phyloP scores from a whole-genome alignment of 2,329 filamentous ascomycete genomes.

The Trichoderma sp. region DNA sequence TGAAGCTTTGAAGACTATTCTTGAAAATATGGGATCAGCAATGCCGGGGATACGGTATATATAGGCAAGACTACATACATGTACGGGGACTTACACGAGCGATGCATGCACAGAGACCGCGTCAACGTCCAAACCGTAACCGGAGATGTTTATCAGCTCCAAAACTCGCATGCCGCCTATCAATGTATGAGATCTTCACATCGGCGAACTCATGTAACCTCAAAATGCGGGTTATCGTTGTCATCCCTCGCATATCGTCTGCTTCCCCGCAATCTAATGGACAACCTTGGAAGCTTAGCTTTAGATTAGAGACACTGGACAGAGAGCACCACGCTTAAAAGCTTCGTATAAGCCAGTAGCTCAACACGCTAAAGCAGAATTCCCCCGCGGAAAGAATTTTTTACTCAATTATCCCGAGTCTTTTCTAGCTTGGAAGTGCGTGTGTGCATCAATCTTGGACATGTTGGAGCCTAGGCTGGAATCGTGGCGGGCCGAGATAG shows the following conservation, averaged over 20 bases:
- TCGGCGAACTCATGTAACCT: conserved; percentile 15
- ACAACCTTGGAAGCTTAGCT: neutral
- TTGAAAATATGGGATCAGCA: neutral
- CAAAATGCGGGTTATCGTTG: neutral
- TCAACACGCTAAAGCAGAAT: neutral
- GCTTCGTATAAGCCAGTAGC: neutral
- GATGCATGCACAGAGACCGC: neutral
- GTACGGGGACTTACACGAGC: neutral
- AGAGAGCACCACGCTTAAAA: neutral
- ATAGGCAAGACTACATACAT: neutral
- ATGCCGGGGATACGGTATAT: neutral
- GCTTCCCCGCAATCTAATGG: conserved; percentile 6
- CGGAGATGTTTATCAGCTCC: neutral
- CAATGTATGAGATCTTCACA: neutral
- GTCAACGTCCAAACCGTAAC: neutral
- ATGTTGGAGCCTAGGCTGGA: neutral
- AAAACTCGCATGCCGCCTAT: neutral
- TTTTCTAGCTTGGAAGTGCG: neutral
- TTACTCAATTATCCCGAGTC: neutral
- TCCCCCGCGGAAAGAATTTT: neutral
- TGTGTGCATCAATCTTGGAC: neutral
- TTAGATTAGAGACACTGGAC: neutral
- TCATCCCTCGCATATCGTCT: neutral
- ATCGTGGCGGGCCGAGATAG: neutral
- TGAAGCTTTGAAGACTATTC: neutral